phyloP scores from a whole-genome alignment of 2,329 filamentous ascomycete genomes.

The Dactylellina leptospora region DNA sequence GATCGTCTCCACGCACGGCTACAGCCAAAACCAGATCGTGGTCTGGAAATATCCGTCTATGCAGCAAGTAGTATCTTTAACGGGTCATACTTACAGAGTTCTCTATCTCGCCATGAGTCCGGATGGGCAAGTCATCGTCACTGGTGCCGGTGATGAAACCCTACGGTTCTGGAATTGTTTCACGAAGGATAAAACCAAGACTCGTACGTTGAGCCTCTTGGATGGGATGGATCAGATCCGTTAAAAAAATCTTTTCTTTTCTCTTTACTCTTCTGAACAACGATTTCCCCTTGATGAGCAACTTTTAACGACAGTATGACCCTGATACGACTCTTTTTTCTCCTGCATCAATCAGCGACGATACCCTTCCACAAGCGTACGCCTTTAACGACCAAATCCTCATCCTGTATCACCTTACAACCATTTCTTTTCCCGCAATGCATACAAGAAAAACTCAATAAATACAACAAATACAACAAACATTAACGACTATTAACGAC shows the following conservation, averaged over 20 bases:
- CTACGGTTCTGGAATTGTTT: constrained; percentile 97
- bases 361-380: constrained; percentile 23
- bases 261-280: constrained; percentile 2
- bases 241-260: too few relatives aligned
- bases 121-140: constrained; percentile 91
- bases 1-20: constrained; percentile 95
- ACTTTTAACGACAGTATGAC: constrained; percentile 25
- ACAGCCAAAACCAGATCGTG: constrained; percentile 97
- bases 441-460: constrained; percentile 26
- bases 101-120: constrained; percentile 97
- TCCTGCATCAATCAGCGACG: constrained; percentile 31
- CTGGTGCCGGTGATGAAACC: constrained; percentile 94
- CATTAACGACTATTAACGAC: constrained; percentile 45
- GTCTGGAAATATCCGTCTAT: constrained; percentile 99
- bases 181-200: constrained; percentile 73
- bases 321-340: constrained; percentile 32
- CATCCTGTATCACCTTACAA: not conserved
- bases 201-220: constrained; percentile 64
- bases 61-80: constrained; percentile 94
- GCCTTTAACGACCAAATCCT: constrained; percentile 35
- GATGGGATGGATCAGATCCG: constrained; percentile 58
- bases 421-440: constrained; percentile 11
- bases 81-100: constrained; percentile 95
- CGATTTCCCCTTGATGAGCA: constrained; percentile 21
- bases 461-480: not conserved